These are phyloP conservation scores for Xylaria sp. DNA, from an alignment of 2,329 filamentous ascomycete genomes.

Conservation along the genomic window DNA sequence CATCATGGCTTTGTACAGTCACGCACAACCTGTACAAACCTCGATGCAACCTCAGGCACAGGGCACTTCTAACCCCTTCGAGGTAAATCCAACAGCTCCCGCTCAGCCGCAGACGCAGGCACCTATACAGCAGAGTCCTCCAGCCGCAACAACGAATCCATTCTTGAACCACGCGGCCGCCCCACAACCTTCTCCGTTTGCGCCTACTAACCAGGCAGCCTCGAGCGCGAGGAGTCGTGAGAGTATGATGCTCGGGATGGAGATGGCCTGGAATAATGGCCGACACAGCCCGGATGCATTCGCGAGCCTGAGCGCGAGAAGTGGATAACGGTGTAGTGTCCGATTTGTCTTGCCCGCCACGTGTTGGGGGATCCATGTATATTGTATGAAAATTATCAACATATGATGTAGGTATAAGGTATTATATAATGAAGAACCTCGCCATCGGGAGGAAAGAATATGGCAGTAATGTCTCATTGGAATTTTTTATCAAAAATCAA, in stretches of 20 bases:
- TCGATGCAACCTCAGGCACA: conserved; percentile 47
- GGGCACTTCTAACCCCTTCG: conserved; percentile 35
- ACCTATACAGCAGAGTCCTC: conserved; percentile 46
- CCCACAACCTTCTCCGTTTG: conserved; percentile 42
- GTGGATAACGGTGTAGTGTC: conserved; percentile 52
- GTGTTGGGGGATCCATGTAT: conserved; percentile 9
- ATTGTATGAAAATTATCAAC: conserved; percentile 6
- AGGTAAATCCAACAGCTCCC: conserved; percentile 41
- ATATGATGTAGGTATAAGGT: background rate
- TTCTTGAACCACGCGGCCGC: conserved; percentile 56
- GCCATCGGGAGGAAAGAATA: background rate
- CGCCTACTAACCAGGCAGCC: conserved; percentile 39
- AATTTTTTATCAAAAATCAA: background rate
- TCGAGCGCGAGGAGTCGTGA: conserved; percentile 70
- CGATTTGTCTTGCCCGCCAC: background rate
- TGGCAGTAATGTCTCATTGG: conserved; percentile 7
- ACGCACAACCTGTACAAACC: conserved; percentile 61
- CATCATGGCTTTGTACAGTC: conserved; percentile 79
- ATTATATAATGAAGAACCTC: conserved; percentile 1
- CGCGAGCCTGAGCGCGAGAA: conserved; percentile 75
- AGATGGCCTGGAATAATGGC: conserved; percentile 73
- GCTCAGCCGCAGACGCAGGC: conserved; percentile 44
- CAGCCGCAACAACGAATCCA: conserved; percentile 64
- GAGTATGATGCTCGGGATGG: conserved; percentile 73
- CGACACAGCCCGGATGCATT: conserved; percentile 84